These are phyloP conservation scores for Volvox africanus DNA, from an alignment of 139 green algal species.

Conservation along the genomic window DNA sequence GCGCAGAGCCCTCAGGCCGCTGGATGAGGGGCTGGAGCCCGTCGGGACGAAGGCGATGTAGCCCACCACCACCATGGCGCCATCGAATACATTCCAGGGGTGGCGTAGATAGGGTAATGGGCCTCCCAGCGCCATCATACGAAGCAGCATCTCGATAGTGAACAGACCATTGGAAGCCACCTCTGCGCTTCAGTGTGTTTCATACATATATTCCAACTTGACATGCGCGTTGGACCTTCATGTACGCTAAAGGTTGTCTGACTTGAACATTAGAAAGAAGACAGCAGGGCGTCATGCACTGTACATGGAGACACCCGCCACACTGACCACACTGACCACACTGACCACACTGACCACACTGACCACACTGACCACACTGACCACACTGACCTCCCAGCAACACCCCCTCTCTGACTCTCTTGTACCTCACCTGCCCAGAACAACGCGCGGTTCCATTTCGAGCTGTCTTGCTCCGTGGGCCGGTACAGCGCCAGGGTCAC, in stretches of 20 bases:
- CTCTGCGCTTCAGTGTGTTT: no score
- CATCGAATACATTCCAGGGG: conserved; percentile 82
- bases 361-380: no score
- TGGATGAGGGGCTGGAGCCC: conserved; percentile 25
- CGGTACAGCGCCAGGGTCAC: conserved; percentile 36
- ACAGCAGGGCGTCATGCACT: no score
- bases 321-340: no score
- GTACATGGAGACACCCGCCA: no score
- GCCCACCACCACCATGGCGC: conserved; percentile 70
- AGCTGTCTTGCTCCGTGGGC: conserved; percentile 12
- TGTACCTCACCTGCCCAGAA: conserved; percentile 35
- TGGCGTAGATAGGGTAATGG: conserved; percentile 59
- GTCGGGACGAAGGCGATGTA: conserved; percentile 64
- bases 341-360: no score
- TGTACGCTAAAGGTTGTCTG: no score
- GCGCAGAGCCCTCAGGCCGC: conserved; percentile 63
- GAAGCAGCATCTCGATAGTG: conserved; percentile 72
- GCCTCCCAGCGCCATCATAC: conserved; percentile 63
- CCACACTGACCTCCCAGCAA: no score
- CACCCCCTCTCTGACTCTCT: not conserved
- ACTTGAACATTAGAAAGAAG: no score
- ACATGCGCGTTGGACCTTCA: no score
- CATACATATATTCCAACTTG: no score
- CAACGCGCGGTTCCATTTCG: not conserved
- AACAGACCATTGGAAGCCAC: conserved; percentile 76